Evolutionary conservation across 2,329 filamentous ascomycete species (phyloP).

Genomic region (Cercospora sp.): DNA sequence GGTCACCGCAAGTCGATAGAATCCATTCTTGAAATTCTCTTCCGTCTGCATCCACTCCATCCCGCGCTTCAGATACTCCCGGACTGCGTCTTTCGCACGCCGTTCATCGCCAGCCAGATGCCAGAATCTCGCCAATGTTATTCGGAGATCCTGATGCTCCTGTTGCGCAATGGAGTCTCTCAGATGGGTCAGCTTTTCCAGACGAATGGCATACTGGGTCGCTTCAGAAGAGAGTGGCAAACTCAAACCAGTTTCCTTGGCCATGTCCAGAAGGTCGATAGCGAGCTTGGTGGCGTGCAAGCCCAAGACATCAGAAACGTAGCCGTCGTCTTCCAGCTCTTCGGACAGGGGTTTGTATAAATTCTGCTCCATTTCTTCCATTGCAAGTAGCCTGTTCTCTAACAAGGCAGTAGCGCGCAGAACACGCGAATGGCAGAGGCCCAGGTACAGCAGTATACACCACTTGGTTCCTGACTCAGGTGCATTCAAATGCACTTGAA

Average conservation of each 20-base stretch:
- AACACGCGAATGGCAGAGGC: not conserved
- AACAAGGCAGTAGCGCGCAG: not conserved
- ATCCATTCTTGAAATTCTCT: not conserved
- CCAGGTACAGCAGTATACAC: not conserved
- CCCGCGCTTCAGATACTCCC: not conserved
- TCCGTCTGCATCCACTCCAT: not conserved
- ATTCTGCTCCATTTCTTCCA: not conserved
- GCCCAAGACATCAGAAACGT: not conserved
- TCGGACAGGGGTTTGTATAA: not conserved
- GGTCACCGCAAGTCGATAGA: not conserved
- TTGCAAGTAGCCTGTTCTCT: not conserved
- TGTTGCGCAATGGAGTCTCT: not conserved
- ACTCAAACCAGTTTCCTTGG: not conserved
- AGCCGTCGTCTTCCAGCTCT: not conserved
- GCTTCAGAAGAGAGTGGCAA: not conserved
- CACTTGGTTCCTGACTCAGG: not conserved
- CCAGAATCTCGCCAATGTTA: not conserved
- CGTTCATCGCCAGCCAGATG: not conserved
- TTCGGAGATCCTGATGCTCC: not conserved
- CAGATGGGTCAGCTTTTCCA: not conserved
- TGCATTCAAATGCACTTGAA: not conserved
- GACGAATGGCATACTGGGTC: not conserved
- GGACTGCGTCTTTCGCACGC: not conserved
- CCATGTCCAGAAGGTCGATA: not conserved
- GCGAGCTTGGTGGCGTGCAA: not conserved